Conservation (phyloP, 2,329 filamentous ascomycete species). For the Xylaria sp. region DNA sequence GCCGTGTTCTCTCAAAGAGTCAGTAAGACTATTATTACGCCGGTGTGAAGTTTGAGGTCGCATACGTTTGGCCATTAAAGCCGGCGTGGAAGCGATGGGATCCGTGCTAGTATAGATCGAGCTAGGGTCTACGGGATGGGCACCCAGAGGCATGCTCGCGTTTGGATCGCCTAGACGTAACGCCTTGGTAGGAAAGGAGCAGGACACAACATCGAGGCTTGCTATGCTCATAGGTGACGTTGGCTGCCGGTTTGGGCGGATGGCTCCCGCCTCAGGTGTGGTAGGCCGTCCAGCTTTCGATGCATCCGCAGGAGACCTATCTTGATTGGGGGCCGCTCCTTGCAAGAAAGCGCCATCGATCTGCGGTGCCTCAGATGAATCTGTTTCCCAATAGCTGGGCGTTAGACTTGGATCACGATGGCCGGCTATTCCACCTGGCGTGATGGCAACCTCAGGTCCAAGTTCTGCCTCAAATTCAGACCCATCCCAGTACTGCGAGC, state of each 20-base stretch:
- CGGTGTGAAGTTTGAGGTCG: constrained; percentile 73
- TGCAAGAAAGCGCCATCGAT: constrained; percentile 55
- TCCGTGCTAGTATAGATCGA: constrained; percentile 59
- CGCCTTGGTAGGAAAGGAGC: constrained; percentile 68
- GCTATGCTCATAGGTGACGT: constrained; percentile 66
- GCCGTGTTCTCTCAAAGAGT: constrained; percentile 79
- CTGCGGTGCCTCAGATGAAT: constrained; percentile 57
- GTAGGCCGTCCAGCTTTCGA: constrained; percentile 59
- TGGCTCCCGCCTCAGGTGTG: constrained; percentile 57
- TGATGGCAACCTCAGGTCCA: constrained; percentile 72
- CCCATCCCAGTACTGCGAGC: constrained; percentile 87
- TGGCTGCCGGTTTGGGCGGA: constrained; percentile 50
- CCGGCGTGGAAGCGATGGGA: constrained; percentile 67
- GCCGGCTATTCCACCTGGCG: constrained; percentile 78
- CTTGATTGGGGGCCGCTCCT: constrained; percentile 43
- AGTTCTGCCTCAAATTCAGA: constrained; percentile 71
- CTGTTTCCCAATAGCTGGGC: constrained; percentile 64
- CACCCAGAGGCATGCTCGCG: constrained; percentile 57
- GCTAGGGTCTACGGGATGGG: constrained; percentile 66
- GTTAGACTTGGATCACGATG: constrained; percentile 65
- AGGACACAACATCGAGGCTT: constrained; percentile 71
- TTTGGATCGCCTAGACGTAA: constrained; percentile 54
- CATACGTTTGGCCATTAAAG: constrained; percentile 67
- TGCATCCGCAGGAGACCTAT: constrained; percentile 60
- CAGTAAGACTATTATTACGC: constrained; percentile 86